Percentiles rank a stretch among this genome's conserved stretches.
Evolutionary conservation across 1,284 basidiomycete genomes (phyloP).

Genomic region (Psilocybe mexicana): DNA sequence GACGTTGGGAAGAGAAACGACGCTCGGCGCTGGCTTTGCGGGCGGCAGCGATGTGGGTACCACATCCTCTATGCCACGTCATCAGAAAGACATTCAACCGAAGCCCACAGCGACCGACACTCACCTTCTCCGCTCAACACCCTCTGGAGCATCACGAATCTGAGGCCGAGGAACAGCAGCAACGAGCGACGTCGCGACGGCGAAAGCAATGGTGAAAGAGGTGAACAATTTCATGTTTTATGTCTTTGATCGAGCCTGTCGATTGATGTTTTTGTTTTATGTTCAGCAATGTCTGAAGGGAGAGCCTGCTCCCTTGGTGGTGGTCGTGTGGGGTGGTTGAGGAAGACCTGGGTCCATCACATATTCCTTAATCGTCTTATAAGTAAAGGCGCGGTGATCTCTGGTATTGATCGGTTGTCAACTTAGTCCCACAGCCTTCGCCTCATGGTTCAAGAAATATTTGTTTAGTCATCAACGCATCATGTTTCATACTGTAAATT

Average conservation of each 20-base stretch:
- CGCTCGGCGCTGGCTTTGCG: slow-evolving; percentile 34
- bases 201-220: slow-evolving; percentile 11
- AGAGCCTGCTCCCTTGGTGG: slow-evolving; percentile 2
- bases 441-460: background rate
- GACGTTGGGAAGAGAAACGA: slow-evolving; percentile 32
- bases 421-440: background rate
- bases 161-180: slow-evolving; percentile 14
- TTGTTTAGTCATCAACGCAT: too few relatives aligned
- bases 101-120: background rate
- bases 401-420: background rate
- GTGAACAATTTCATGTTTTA: slow-evolving; percentile 14
- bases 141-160: slow-evolving; percentile 12
- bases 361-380: background rate
- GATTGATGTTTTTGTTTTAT: background rate
- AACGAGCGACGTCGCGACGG: slow-evolving; percentile 13
- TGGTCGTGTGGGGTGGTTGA: background rate
- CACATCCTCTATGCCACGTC: slow-evolving; percentile 30
- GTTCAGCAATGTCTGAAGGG: background rate
- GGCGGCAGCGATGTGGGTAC: slow-evolving; percentile 35
- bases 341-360: background rate
- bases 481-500: too few relatives aligned
- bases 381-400: background rate
- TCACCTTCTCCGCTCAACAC: slow-evolving; percentile 14
- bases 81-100: background rate
- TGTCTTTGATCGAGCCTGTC: slow-evolving; percentile 13